Evolutionary conservation across 495 filamentous ascomycete genomes (phyloP), one percentile per base, ranked within the genome.

Genomic region (Aspergillus conjunctus): DNA sequence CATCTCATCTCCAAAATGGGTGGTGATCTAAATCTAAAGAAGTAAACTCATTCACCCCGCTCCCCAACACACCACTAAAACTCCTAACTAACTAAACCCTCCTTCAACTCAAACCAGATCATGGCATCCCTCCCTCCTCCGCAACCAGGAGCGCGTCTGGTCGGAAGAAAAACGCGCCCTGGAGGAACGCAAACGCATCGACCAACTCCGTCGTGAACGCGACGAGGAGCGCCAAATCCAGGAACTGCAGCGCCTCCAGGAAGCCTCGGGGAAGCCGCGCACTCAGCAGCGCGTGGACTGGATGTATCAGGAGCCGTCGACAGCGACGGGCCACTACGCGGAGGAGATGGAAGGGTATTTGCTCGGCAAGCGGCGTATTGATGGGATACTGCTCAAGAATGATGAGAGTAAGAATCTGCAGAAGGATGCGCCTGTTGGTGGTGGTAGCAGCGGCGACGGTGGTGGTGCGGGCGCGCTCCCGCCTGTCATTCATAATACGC

Each of bases 341-440:
- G 93, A 96, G 70, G 95, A 98, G 73, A 92, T 89, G 83, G 94
- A 98, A 66, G 91, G 90, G 8, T 98, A 96, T 69, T 74, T 98
- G 7, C 81, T 98, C 15, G 94, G 94, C 12, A 98, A 97, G 76
- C 80, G 94, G 49, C 83, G 94, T 10, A 91, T 98, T 66, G 93
- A 97, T 76, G 75, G 77, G 3, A 82, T 89, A 6, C 73, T 98
- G n/a, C 82, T 96, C 56, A 94, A 92, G 73, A 90, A 90, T 43
- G 85, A 88, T 39, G 90, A 93, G 46, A 83, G 84, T 58, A 87
- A 93, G 75, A 89, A 87, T 63, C 74, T 97, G 60, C 85, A 88
- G 72, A 97, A 96, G 76, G 80, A 85, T n/a, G 83, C 89, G n/a
- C 83, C 83, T 55, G 83, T 87, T 26, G 81, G 79, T 26, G 85